Percentiles rank a stretch among this genome's conserved stretches.
Evolutionary conservation across 257 asterid species (phyloP).

Genomic region (Nicotiana noctiflora): DNA sequence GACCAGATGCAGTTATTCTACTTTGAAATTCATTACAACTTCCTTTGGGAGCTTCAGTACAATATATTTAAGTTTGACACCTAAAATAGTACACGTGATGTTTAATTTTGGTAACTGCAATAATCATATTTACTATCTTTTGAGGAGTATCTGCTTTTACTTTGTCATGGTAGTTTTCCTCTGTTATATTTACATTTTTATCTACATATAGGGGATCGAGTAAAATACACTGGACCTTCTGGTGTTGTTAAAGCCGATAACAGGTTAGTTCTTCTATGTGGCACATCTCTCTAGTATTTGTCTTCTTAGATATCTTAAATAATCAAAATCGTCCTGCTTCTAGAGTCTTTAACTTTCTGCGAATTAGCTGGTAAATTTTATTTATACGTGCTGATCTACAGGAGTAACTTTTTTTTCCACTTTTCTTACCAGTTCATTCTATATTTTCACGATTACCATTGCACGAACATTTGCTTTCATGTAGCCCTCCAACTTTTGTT

Average conservation of each 20-base stretch:
- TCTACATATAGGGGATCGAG: conserved; percentile 76
- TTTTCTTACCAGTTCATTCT: not conserved
- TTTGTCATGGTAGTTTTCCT: not conserved
- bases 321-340: not conserved
- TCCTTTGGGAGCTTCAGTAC: not conserved
- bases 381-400: not conserved
- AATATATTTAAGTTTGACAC: not conserved
- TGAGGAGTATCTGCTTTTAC: conserved; percentile 4
- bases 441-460: not conserved
- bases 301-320: not conserved
- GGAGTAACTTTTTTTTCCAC: not conserved
- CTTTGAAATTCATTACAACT: not conserved
- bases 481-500: not conserved
- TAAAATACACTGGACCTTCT: conserved; percentile 78
- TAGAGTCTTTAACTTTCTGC: not conserved
- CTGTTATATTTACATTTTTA: conserved; percentile 4
- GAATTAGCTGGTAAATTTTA: not conserved
- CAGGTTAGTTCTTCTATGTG: conserved; percentile 42
- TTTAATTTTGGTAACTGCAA: not conserved
- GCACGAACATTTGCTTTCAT: not conserved
- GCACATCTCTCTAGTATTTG: conserved; percentile 8
- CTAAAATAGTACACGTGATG: not conserved
- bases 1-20: not conserved
- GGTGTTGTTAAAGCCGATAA: conserved; percentile 50
- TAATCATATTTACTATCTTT: not conserved